Evolutionary conservation across 1,284 basidiomycete genomes (phyloP).

Genomic region (Hemileia vastatrix): DNA sequence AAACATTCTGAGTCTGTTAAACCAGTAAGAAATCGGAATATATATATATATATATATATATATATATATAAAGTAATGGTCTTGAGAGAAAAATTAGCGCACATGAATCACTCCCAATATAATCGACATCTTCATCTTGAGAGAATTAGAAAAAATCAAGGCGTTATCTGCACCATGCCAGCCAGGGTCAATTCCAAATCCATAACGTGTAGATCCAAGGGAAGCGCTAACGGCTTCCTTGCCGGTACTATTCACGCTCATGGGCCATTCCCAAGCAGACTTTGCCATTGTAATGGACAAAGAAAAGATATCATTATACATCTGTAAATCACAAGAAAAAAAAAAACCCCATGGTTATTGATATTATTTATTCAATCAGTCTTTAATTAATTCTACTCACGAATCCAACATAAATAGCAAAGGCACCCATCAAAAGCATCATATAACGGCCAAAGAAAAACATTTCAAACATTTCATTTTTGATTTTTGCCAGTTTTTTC

Average conservation of each 20-base stretch:
- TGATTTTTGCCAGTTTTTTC: conserved; percentile 61
- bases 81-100: conserved; percentile 44
- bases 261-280: conserved; percentile 77
- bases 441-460: conserved; percentile 99
- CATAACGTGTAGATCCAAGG: conserved; percentile 63
- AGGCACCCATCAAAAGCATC: conserved; percentile 90
- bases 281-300: conserved; percentile 78
- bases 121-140: conserved; percentile 99
- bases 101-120: conserved; percentile 94
- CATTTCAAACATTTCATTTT: conserved; percentile 62
- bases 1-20: not conserved
- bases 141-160: conserved; percentile 92
- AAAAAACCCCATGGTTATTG: conserved; percentile 1
- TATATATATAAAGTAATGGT: conserved; percentile 9
- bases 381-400: not conserved
- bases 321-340: conserved; percentile 54
- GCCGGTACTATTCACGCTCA: conserved; percentile 1
- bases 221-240: conserved; percentile 53
- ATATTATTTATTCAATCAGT: not conserved
- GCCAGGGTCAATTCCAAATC: conserved; percentile 85
- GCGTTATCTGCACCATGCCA: conserved; percentile 93
- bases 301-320: conserved; percentile 99
- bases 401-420: conserved; percentile 55
- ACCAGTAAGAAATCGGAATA: conserved; percentile 4
- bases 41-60: conserved; percentile 13